Evolutionary conservation across 306 rosid genomes (phyloP).

Genomic region (Ammopiptanthus mongolicus): DNA sequence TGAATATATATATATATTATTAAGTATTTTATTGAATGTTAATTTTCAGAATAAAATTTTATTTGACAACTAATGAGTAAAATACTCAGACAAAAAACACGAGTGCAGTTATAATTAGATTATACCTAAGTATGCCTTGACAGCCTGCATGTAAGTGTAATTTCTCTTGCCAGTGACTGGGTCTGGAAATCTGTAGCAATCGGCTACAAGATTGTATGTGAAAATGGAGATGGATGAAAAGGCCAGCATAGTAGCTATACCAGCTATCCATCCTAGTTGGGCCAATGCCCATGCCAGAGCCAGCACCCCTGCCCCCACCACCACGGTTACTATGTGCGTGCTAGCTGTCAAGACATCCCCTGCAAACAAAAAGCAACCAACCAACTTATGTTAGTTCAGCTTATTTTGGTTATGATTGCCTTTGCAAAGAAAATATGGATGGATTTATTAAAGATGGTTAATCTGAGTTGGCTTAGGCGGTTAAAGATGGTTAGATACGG

Average conservation of each 20-base stretch:
- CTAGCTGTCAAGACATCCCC: slow-evolving; percentile 36
- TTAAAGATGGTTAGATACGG: too few relatives aligned
- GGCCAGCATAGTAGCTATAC: slow-evolving; percentile 9
- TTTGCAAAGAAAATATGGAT: not conserved
- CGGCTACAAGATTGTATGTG: slow-evolving; percentile 36
- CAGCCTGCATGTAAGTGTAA: slow-evolving; percentile 50
- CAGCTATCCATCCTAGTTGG: slow-evolving; percentile 44
- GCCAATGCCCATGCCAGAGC: slow-evolving; percentile 46
- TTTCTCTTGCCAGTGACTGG: slow-evolving; percentile 36
- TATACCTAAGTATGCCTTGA: slow-evolving; percentile 31
- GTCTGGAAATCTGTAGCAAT: slow-evolving; percentile 49
- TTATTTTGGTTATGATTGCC: not conserved
- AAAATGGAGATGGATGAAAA: slow-evolving; percentile 35
- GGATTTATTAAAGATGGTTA: too few relatives aligned
- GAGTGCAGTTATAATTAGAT: not conserved
- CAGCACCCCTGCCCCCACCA: slow-evolving; percentile 44
- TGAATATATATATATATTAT: not conserved
- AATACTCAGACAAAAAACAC: not conserved
- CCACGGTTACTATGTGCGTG: slow-evolving; percentile 39
- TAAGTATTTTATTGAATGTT: not conserved
- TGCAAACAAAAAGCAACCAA: slow-evolving; percentile 3
- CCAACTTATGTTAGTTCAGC: not conserved
- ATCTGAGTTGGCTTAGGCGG: too few relatives aligned
- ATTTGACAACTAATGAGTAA: not conserved
- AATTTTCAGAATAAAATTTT: not conserved